Base-by-base conservation (phyloP, 2,329 filamentous ascomycete genomes). In the Diaporthe helianthi region DNA sequence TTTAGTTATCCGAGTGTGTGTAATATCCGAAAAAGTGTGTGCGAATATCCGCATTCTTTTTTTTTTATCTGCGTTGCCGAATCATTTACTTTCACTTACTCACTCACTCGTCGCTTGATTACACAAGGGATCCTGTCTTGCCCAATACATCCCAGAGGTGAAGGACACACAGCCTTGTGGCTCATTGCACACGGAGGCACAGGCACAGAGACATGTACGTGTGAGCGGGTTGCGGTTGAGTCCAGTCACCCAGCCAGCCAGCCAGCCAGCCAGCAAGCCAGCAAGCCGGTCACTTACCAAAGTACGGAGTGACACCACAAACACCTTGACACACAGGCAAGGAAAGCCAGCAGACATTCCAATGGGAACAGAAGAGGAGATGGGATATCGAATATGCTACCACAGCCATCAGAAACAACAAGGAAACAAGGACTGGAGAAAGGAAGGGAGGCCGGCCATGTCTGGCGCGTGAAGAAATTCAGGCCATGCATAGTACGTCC, bases 321-420 rank as follows among this genome's bases (percentile, higher is more conserved):
- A 22, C 3, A 36, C 4, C 2, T 38, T 3, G 1, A 17, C 52
- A 54, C 31, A 38, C 7, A 54, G 4, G 31, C 52, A 54, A 58
- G 15, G 5, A 2, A 22, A 29, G 19, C 6, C 9, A 17, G 19
- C 5, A 49, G 41, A 24, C 41, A 19, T 1, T 2, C 2, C 8
- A 13, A 6, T 15, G 13, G n/a, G 1, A 17, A 33, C 19, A 6
- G n/a, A 63, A 47, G 22, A n/a, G 29, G 36, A 49, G 58, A 63
- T 49, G 41, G 58, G 58, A 61, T 61, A 61, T 61, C 58, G 44
- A 49, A 49, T 63, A 63, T 63, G 41, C 58, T 24, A 47, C 41
- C 8, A 26, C 54, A 33, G 4, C 36, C 26, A 29, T 33, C 19
- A 22, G 7, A 29, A 24, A 60, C 8, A 60, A 60, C 36, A 47